These are phyloP conservation scores for Handroanthus guayacan DNA, from an alignment of 257 asterid genomes.

Conservation along the genomic window DNA sequence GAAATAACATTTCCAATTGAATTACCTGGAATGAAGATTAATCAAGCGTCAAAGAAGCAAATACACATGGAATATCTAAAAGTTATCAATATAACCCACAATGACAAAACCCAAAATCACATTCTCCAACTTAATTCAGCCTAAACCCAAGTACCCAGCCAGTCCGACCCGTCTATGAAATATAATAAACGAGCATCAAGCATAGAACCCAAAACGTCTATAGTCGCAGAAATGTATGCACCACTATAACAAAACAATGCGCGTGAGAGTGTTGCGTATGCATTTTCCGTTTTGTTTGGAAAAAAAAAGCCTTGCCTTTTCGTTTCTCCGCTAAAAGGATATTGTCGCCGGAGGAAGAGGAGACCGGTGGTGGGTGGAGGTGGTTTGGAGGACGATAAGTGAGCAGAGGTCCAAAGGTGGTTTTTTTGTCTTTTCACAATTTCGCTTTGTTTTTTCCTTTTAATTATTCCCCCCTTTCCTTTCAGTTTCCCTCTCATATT, in stretches of 20 bases:
- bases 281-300: background rate
- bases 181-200: background rate
- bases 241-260: background rate
- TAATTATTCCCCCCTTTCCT: background rate
- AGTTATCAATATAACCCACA: background rate
- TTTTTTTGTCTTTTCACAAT: background rate
- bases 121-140: background rate
- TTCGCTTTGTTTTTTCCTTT: background rate
- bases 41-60: background rate
- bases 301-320: conserved; percentile 18
- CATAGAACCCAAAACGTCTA: background rate
- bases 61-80: background rate
- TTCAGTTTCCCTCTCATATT: background rate
- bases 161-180: background rate
- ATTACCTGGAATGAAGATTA: conserved; percentile 1
- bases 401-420: conserved; percentile 1
- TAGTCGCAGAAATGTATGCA: background rate
- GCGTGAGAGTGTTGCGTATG: background rate
- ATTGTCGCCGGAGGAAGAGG: conserved; percentile 16
- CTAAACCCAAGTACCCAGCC: background rate
- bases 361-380: conserved; percentile 29
- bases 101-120: background rate
- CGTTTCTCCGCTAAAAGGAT: background rate
- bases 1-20: background rate
- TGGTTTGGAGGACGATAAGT: background rate